phyloP scores from a whole-genome alignment of 1,139 yeast species.

The Blastobotrys ciferrii region DNA sequence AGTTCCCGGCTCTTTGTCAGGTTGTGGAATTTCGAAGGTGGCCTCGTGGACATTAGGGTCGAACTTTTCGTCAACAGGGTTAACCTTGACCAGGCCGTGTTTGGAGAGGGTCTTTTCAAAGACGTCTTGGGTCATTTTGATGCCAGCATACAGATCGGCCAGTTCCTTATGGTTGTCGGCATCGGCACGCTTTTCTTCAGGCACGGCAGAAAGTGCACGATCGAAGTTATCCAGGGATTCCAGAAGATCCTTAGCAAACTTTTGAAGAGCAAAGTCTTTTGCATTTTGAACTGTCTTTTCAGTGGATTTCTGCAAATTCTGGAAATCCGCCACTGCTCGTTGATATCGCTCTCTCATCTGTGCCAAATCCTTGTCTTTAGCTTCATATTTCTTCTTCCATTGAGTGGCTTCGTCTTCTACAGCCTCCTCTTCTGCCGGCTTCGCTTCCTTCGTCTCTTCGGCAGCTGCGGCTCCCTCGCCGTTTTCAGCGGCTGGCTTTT shows the following conservation, averaged over 20 bases:
- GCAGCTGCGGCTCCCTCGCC: conserved; percentile 5
- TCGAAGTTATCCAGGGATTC: conserved; percentile 91
- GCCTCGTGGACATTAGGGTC: conserved; percentile 96
- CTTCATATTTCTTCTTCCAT: conserved; percentile 49
- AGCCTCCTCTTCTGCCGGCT: conserved; percentile 18
- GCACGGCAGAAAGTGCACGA: conserved; percentile 77
- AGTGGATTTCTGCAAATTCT: conserved; percentile 88
- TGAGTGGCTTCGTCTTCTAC: conserved; percentile 25
- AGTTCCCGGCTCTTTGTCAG: conserved; percentile 89
- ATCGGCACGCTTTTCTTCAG: conserved; percentile 48
- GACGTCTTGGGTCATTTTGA: conserved; percentile 83
- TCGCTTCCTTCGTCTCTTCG: conserved; percentile 8
- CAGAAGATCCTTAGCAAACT: conserved; percentile 85
- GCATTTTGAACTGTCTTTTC: conserved; percentile 85
- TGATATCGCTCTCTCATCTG: conserved; percentile 80
- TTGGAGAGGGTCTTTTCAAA: conserved; percentile 79
- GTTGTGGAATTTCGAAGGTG: conserved; percentile 82
- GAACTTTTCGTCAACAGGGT: conserved; percentile 81
- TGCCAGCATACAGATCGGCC: conserved; percentile 80
- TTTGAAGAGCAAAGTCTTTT: conserved; percentile 86
- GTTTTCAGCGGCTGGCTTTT: conserved; percentile 14
- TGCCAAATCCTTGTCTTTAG: conserved; percentile 77
- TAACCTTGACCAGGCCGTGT: conserved; percentile 79
- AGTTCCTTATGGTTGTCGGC: conserved; percentile 50
- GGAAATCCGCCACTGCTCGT: conserved; percentile 87